phyloP scores from a whole-genome alignment of 768 basidiomycete species.

The Austroboletus eburneus region DNA sequence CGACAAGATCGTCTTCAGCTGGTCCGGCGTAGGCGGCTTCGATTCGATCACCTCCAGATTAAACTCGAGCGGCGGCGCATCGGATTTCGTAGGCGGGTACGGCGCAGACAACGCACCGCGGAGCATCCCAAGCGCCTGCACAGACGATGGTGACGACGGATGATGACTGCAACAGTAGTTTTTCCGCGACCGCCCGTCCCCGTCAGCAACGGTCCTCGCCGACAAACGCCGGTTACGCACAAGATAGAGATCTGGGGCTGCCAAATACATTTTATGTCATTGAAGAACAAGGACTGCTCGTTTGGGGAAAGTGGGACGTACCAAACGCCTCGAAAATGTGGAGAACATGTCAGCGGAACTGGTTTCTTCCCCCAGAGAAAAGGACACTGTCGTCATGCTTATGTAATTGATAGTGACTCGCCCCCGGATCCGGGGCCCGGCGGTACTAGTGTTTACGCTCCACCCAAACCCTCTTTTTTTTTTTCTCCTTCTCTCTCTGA shows the following conservation, averaged over 20 bases:
- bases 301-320: constrained; percentile 16
- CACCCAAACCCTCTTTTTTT: too few relatives aligned
- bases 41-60: constrained; percentile 69
- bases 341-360: constrained; percentile 29
- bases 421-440: too few relatives aligned
- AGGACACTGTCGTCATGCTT: neutral
- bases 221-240: constrained; percentile 34
- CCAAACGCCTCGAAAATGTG: constrained; percentile 34
- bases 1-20: constrained; percentile 60
- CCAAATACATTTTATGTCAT: neutral
- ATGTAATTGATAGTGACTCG: too few relatives aligned
- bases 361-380: neutral
- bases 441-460: too few relatives aligned
- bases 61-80: constrained; percentile 56
- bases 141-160: constrained; percentile 61
- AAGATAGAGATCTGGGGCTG: constrained; percentile 65
- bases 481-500: too few relatives aligned
- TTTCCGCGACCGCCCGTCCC: neutral
- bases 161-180: too few relatives aligned
- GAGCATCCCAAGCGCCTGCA: constrained; percentile 55
- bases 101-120: constrained; percentile 54
- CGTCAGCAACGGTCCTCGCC: constrained; percentile 7
- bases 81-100: constrained; percentile 51
- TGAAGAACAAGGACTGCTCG: neutral
- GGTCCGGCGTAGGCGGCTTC: constrained; percentile 60